These are phyloP conservation scores for Trametes cingulata DNA, from an alignment of 768 basidiomycete species.

Conservation along the genomic window DNA sequence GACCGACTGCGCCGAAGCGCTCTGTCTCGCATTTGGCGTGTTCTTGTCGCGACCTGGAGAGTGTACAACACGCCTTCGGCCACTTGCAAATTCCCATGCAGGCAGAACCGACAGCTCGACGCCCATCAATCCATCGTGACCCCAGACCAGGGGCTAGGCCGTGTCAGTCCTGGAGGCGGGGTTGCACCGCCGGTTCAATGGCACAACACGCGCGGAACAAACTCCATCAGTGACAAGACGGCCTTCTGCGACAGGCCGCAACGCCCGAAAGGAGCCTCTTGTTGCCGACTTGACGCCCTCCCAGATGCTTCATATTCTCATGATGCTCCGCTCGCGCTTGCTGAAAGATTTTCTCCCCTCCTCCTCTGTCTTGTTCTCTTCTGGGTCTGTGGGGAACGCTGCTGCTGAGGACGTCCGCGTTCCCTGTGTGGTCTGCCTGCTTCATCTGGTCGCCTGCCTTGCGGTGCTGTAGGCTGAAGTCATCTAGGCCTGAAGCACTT, in stretches of 20 bases:
- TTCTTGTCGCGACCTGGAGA: too few species aligned
- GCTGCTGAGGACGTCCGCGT: neutral
- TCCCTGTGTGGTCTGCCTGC: neutral
- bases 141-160: too few species aligned
- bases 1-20: too few species aligned
- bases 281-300: slow-evolving; percentile 6
- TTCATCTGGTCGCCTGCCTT: neutral
- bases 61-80: too few species aligned
- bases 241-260: neutral
- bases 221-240: slow-evolving; percentile 4
- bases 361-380: neutral
- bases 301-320: slow-evolving; percentile 15
- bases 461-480: neutral
- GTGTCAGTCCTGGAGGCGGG: too few species aligned
- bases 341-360: neutral
- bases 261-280: neutral
- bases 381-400: neutral
- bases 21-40: too few species aligned
- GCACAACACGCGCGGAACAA: neutral
- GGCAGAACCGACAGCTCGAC: too few species aligned
- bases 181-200: too few species aligned
- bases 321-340: slow-evolving; percentile 4
- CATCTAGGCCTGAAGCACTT: too few species aligned
- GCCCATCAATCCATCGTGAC: too few species aligned
- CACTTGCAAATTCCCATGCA: too few species aligned